These are phyloP conservation scores for Camellia granthamiana DNA, from an alignment of 148 eudicot genomes.

Conservation along the genomic window DNA sequence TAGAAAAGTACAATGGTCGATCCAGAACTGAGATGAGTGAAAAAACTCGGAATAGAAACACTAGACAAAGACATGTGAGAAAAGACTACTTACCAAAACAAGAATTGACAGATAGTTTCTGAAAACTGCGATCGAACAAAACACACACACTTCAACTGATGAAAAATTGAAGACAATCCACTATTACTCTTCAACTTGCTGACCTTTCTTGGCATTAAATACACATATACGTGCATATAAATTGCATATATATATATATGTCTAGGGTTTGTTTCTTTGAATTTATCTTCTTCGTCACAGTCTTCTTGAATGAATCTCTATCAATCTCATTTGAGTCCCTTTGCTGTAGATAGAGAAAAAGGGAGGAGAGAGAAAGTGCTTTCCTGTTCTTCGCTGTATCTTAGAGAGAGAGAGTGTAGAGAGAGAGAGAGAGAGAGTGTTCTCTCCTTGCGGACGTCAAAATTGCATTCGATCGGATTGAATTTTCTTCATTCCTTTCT, in stretches of 20 bases:
- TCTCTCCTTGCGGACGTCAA: slow-evolving; percentile 87
- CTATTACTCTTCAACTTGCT: not conserved
- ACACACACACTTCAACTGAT: not conserved
- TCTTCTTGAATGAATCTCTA: not conserved
- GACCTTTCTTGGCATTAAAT: slow-evolving; percentile 5
- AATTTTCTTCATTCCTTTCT: slow-evolving; percentile 31
- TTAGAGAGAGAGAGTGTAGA: slow-evolving; percentile 21
- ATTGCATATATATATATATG: not conserved
- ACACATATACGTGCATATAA: not conserved
- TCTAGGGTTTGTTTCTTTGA: not conserved
- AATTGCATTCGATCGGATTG: slow-evolving; percentile 60
- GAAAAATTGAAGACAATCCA: slow-evolving; percentile 9
- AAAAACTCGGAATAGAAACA: slow-evolving; percentile 3
- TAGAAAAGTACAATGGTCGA: not conserved
- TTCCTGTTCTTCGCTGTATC: slow-evolving; percentile 45
- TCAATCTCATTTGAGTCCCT: not conserved
- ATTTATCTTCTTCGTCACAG: not conserved
- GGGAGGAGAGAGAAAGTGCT: not conserved
- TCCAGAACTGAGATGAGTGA: slow-evolving; percentile 12
- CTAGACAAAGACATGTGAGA: not conserved
- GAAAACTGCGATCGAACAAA: slow-evolving; percentile 22
- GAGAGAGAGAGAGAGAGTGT: slow-evolving; percentile 23
- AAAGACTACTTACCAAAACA: slow-evolving; percentile 25
- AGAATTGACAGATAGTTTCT: slow-evolving; percentile 3
- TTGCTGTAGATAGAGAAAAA: not conserved